Base-by-base conservation (phyloP, 495 filamentous ascomycete species). In the Articulospora tetracladia region DNA sequence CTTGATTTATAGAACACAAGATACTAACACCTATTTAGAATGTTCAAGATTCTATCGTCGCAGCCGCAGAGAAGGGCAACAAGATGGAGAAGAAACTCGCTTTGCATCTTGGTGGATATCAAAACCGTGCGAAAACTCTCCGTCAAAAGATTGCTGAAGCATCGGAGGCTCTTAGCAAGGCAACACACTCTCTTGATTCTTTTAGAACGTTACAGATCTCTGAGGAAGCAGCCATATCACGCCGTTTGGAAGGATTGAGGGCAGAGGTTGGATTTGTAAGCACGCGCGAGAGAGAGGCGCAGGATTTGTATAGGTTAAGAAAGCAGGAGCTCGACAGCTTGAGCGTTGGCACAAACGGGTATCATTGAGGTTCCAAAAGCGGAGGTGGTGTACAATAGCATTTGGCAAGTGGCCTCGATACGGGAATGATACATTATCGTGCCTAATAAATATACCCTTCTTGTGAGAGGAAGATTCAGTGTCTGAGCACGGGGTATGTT, bases 81-180 rank as follows among this genome's bases (percentile, higher is more conserved):
- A 94, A 92, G 70, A 75, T 92, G 12, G 93, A 98, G 72, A 96
- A 96, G 78, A 97, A 97, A 75, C 83, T 98, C n/a, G 80, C 81
- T 7, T 73, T 95, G 49, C 86, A 93, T 63, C 84, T 93, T 0
- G 93, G 93, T 26, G 94, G 94, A 53, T 98, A 98, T 72, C 87
- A 92, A 70, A 85, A 90, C 62, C 90, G 94, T 27, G 86, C 90
- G 20, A 92, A 91, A 68, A 85, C 80, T 58, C 80, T 98, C 12
- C 86, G 87, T 26, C 77, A 82, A 60, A 97, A 97, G 74, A 89
- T 92, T 56, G 68, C 79, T 26, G 92, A 96, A 65, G 92, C 92
- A 25, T 80, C 84, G 25, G 80, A 84, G n/a, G 89, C 87, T 0
- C 75, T 97, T 23, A 83, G 86, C 62, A 87, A 89, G 73, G 87